Evolutionary conservation across 164 flowering plant species (phyloP).

Genomic region (Magnolia officinalis): DNA sequence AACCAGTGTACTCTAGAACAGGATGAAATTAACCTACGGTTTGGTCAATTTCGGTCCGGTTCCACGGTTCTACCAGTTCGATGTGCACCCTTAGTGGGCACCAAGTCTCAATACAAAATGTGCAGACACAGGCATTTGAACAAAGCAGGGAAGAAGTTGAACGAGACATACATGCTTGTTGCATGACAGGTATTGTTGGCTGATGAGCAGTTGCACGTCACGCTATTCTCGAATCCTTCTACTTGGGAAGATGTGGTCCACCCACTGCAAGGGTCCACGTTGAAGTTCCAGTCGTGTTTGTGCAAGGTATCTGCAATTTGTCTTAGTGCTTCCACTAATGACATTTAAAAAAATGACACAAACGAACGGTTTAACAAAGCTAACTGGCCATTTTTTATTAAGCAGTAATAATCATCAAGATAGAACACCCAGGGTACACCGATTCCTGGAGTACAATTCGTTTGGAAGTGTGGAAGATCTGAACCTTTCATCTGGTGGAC

Average conservation of each 20-base stretch:
- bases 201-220: conserved; percentile 48
- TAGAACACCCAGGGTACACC: too few relatives aligned
- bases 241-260: conserved; percentile 15
- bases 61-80: too few relatives aligned
- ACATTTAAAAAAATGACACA: neutral
- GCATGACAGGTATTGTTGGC: conserved; percentile 47
- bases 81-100: too few relatives aligned
- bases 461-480: too few relatives aligned
- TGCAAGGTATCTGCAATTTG: conserved; percentile 39
- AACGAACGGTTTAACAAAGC: too few relatives aligned
- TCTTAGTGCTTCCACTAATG: conserved; percentile 32
- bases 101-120: neutral
- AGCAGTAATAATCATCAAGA: too few relatives aligned
- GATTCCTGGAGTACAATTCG: too few relatives aligned
- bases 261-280: conserved; percentile 52
- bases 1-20: too few relatives aligned
- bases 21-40: too few relatives aligned
- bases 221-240: conserved; percentile 22
- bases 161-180: conserved; percentile 39
- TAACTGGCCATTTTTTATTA: too few relatives aligned
- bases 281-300: conserved; percentile 51
- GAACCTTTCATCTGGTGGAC: too few relatives aligned
- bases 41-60: too few relatives aligned
- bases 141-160: neutral
- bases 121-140: neutral